Percentiles rank a stretch among this genome's conserved stretches.
phyloP scores from a whole-genome alignment of 2,329 filamentous ascomycete genomes.

The Cucurbitaria berberidis region DNA sequence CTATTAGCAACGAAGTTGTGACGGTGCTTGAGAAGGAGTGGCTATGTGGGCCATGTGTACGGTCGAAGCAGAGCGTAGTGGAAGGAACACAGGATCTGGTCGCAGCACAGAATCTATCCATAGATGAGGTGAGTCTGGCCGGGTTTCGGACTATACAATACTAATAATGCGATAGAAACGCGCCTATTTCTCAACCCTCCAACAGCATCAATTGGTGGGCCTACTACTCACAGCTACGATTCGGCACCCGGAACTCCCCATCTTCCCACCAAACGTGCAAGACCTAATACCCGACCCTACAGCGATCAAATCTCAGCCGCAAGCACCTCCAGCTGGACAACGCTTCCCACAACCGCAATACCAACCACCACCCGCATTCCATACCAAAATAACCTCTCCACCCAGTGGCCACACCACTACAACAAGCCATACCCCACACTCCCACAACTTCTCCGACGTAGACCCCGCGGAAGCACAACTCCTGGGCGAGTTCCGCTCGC shows the following conservation, averaged over 20 bases:
- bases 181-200: constrained; percentile 66
- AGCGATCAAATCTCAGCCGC: constrained; percentile 15
- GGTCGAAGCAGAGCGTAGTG: constrained; percentile 38
- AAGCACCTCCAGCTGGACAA: constrained; percentile 7
- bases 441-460: constrained; percentile 31
- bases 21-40: constrained; percentile 71
- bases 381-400: constrained; percentile 17
- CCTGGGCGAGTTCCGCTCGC: constrained; percentile 33
- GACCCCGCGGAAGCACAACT: constrained; percentile 44
- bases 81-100: constrained; percentile 48
- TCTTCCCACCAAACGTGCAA: constrained; percentile 60
- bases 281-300: constrained; percentile 28
- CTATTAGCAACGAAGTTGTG: constrained; percentile 73
- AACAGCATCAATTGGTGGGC: constrained; percentile 67
- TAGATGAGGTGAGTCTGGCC: constrained; percentile 49
- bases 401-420: constrained; percentile 41
- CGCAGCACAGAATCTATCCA: constrained; percentile 47
- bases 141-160: neutral
- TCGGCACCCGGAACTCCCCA: constrained; percentile 67
- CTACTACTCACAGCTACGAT: constrained; percentile 68
- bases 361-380: constrained; percentile 17
- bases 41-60: constrained; percentile 69
- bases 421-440: constrained; percentile 27
- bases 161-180: constrained; percentile 58
- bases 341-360: constrained; percentile 10